These are phyloP conservation scores for Rutstroemia sydowiana DNA, from an alignment of 2,329 filamentous ascomycete genomes.

Conservation along the genomic window DNA sequence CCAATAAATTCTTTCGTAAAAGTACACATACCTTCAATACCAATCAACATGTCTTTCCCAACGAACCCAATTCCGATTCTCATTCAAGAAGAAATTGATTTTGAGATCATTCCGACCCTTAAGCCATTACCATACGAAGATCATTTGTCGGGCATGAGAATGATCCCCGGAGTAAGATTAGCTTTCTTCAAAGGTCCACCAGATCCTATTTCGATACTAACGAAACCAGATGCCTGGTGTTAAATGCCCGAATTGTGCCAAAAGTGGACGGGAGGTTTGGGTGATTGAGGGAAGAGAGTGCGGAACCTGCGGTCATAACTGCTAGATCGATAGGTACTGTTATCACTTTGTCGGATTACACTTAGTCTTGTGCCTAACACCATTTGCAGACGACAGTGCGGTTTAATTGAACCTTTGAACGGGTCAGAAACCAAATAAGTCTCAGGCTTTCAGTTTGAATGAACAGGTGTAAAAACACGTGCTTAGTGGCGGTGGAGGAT, in stretches of 20 bases:
- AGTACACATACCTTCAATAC: not conserved
- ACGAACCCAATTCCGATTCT: not conserved
- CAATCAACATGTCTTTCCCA: constrained; percentile 5
- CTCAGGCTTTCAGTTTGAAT: too few relatives aligned
- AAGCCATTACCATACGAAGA: not conserved
- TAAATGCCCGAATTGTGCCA: constrained; percentile 44
- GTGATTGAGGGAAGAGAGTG: constrained; percentile 47
- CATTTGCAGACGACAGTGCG: too few relatives aligned
- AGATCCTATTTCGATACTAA: too few relatives aligned
- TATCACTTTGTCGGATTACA: too few relatives aligned
- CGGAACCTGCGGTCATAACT: not conserved
- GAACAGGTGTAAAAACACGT: too few relatives aligned
- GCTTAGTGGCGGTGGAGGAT: too few relatives aligned
- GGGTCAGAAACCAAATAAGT: too few relatives aligned
- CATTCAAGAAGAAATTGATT: constrained; percentile 1
- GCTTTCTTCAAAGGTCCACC: constrained; percentile 10
- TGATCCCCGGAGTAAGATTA: not conserved
- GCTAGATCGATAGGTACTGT: not conserved
- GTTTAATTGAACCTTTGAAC: too few relatives aligned
- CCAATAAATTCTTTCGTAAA: not conserved
- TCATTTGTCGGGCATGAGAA: constrained; percentile 5
- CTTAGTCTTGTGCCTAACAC: too few relatives aligned
- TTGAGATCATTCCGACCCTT: not conserved
- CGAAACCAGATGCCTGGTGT: constrained; percentile 42
- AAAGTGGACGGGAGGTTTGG: constrained; percentile 45